Evolutionary conservation across 192 early-diverging fungal genomes (phyloP).

Genomic region (Podila verticillata): DNA sequence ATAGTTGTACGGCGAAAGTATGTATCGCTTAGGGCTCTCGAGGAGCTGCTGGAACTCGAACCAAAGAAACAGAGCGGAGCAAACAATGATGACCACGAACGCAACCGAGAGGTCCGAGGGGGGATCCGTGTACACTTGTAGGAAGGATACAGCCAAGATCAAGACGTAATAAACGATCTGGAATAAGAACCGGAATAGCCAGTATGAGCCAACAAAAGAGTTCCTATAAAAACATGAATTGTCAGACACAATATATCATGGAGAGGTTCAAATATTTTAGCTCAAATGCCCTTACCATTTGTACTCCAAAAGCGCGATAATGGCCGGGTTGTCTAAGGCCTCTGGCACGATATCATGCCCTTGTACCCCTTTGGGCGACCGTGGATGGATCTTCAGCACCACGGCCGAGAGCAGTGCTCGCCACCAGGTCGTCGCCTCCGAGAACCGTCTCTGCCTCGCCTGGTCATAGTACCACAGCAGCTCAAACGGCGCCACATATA

Average conservation of each 20-base stretch:
- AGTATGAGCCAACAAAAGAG: slow-evolving; percentile 27
- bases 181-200: slow-evolving; percentile 30
- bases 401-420: not conserved
- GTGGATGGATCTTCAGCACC: not conserved
- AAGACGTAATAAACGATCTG: slow-evolving; percentile 15
- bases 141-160: slow-evolving; percentile 6
- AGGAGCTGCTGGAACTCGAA: slow-evolving; percentile 18
- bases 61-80: slow-evolving; percentile 19
- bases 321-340: slow-evolving; percentile 28
- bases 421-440: not conserved
- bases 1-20: slow-evolving; percentile 12
- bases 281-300: slow-evolving; percentile 18
- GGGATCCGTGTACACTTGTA: slow-evolving; percentile 17
- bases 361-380: not conserved
- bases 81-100: slow-evolving; percentile 18
- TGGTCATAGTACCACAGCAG: not conserved
- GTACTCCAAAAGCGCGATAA: slow-evolving; percentile 21
- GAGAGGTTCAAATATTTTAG: not conserved
- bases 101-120: slow-evolving; percentile 1
- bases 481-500: not conserved
- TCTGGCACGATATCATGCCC: slow-evolving; percentile 5
- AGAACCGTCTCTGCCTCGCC: not conserved
- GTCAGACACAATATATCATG: not conserved
- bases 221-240: slow-evolving; percentile 11
- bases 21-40: not conserved